These are phyloP conservation scores for Jaapia argillacea DNA, from an alignment of 768 basidiomycete species.

Conservation along the genomic window DNA sequence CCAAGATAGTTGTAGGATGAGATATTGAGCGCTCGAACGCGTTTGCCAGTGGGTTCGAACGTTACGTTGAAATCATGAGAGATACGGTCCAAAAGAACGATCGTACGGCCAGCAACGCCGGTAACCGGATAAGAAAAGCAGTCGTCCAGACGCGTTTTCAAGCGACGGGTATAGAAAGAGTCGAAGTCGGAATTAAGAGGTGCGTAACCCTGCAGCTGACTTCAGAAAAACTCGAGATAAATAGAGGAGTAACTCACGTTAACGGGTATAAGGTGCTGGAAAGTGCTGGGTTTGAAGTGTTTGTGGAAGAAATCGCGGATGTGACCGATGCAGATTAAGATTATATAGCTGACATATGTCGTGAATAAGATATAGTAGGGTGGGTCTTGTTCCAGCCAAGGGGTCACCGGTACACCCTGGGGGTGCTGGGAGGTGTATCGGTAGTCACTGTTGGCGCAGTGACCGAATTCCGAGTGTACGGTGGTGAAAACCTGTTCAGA, in stretches of 20 bases:
- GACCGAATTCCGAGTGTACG: constrained; percentile 88
- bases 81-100: constrained; percentile 74
- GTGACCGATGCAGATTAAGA: constrained; percentile 88
- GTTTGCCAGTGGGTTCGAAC: constrained; percentile 65
- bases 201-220: constrained; percentile 70
- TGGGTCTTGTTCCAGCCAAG: constrained; percentile 70
- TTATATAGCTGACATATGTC: constrained; percentile 89
- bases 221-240: constrained; percentile 3
- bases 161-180: constrained; percentile 95
- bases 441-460: constrained; percentile 70
- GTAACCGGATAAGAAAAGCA: constrained; percentile 91
- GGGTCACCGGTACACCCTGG: constrained; percentile 33
- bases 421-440: constrained; percentile 60
- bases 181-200: constrained; percentile 97
- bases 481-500: constrained; percentile 73
- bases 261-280: constrained; percentile 73
- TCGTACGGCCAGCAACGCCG: constrained; percentile 91
- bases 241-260: constrained; percentile 47
- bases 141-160: constrained; percentile 91
- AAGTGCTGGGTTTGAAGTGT: constrained; percentile 54
- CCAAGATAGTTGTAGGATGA: constrained; percentile 99
- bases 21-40: constrained; percentile 88
- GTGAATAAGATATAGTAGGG: constrained; percentile 88
- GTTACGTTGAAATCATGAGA: constrained; percentile 76
- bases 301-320: constrained; percentile 94